Evolutionary conservation across 371 early-diverging fungal genomes (phyloP), one percentile per base, ranked within the genome.

Genomic region (Rhizopus sp.): DNA sequence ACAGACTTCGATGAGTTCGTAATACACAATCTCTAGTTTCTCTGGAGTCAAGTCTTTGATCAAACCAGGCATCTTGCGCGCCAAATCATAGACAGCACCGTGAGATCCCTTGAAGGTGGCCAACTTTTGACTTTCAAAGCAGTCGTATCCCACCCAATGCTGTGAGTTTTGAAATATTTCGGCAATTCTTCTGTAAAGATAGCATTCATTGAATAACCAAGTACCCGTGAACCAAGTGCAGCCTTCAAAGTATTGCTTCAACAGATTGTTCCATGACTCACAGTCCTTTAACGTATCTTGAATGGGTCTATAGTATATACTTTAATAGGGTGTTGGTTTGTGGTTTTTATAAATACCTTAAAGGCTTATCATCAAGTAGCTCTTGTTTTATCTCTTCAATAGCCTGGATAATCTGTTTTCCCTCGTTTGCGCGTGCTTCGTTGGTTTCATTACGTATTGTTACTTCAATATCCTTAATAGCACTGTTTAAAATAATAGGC

Each of bases 201-300:
- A 93, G 54, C 93, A 86, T 68, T 93, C 94, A 57, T 86, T 76
- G 53, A 89, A 87, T 5, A 94, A 72, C 86, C 93, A 94, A 7
- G 95, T 83, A 9, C 86, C 80, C 10, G 69, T 72, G 68, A 78
- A 82, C 89, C 91, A 92, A 7, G 85, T 83, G n/a, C 69, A 71
- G 3, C 51, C 61, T 2, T 70, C 47, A 51, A 84, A 92, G 55
- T 85, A 70, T 3, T 33, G 66, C 8, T 64, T 67, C 8, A 91
- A 60, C 16, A 83, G 66, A 1, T 61, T 34, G 68, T 91, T 92
- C 91, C 92, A 93, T 17, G 68, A 60, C 5, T 59, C 68, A 4
- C 75, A 69, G 59, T 93, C 94, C 3, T 72, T 50, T 3, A 69
- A 67, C 55, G 83, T 78, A 41, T 88, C 88, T 8, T 75, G 67